These are phyloP conservation scores for Elaphomyces granulatus DNA, from an alignment of 495 filamentous ascomycete genomes.

Conservation along the genomic window DNA sequence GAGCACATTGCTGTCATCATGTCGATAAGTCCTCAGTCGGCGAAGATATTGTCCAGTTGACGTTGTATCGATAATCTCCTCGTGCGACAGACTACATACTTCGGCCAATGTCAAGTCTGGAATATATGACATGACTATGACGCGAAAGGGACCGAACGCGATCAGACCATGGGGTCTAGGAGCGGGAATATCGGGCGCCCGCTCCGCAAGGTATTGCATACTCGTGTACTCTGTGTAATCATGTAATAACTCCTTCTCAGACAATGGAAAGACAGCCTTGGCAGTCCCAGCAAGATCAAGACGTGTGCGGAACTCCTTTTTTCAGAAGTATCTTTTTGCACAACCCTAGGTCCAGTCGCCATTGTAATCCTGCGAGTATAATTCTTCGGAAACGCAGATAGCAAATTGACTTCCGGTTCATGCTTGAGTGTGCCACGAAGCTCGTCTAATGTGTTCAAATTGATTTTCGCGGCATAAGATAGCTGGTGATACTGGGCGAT, in stretches of 20 bases:
- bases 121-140: constrained; percentile 23
- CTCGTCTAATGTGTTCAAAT: constrained; percentile 5
- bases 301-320: constrained; percentile 5
- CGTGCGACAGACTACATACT: constrained; percentile 12
- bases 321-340: constrained; percentile 1
- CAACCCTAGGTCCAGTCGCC: constrained; percentile 6
- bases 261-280: constrained; percentile 9
- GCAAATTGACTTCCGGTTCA: constrained; percentile 11
- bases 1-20: constrained; percentile 9
- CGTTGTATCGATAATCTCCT: constrained; percentile 18
- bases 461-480: constrained; percentile 7
- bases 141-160: constrained; percentile 10
- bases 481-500: constrained; percentile 4
- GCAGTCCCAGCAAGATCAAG: constrained; percentile 6
- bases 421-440: constrained; percentile 4
- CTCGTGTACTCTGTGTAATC: constrained; percentile 22
- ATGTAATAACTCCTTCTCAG: no score
- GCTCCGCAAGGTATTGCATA: constrained; percentile 20
- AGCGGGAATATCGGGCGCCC: constrained; percentile 17
- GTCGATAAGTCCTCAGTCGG: constrained; percentile 15
- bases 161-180: constrained; percentile 22
- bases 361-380: constrained; percentile 9
- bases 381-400: constrained; percentile 7
- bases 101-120: constrained; percentile 15
- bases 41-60: constrained; percentile 20